Evolutionary conservation across 2,329 filamentous ascomycete species (phyloP).

Genomic region (Amphichorda felina): DNA sequence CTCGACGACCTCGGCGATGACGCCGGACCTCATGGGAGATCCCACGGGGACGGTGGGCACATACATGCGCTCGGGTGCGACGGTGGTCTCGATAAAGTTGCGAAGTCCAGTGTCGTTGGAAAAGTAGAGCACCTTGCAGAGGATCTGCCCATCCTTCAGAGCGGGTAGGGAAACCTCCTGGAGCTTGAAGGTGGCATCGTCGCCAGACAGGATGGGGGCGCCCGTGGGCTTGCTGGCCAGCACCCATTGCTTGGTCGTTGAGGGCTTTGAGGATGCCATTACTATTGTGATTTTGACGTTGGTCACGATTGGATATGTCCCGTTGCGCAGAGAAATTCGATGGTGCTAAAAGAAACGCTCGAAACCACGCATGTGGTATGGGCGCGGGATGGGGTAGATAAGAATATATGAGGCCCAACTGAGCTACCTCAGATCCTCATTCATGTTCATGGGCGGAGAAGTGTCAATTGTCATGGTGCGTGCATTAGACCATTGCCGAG

Average conservation of each 20-base stretch:
- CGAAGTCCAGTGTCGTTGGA: conserved; percentile 16
- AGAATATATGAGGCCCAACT: no score
- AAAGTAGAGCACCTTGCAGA: conserved; percentile 14
- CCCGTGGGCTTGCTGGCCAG: conserved; percentile 13
- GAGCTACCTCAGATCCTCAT: no score
- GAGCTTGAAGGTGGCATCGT: conserved; percentile 14
- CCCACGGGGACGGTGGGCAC: conserved; percentile 14
- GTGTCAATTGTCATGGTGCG: no score
- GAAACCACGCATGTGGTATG: no score
- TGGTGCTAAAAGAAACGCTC: no score
- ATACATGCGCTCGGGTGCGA: conserved; percentile 14
- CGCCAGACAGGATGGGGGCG: conserved; percentile 12
- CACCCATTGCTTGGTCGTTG: conserved; percentile 17
- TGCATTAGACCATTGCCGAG: no score
- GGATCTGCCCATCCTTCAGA: conserved; percentile 13
- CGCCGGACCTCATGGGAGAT: conserved; percentile 14
- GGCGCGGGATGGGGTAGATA: no score
- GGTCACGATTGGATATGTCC: no score
- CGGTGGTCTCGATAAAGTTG: conserved; percentile 15
- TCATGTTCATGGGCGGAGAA: no score
- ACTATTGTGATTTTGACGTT: no score
- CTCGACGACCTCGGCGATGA: conserved; percentile 15
- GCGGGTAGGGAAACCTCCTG: conserved; percentile 11
- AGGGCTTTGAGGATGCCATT: conserved; percentile 2
- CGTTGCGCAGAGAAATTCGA: no score